These are phyloP conservation scores for Metschnikowia picachoensis DNA, from an alignment of 805 yeast genomes.

Conservation along the genomic window DNA sequence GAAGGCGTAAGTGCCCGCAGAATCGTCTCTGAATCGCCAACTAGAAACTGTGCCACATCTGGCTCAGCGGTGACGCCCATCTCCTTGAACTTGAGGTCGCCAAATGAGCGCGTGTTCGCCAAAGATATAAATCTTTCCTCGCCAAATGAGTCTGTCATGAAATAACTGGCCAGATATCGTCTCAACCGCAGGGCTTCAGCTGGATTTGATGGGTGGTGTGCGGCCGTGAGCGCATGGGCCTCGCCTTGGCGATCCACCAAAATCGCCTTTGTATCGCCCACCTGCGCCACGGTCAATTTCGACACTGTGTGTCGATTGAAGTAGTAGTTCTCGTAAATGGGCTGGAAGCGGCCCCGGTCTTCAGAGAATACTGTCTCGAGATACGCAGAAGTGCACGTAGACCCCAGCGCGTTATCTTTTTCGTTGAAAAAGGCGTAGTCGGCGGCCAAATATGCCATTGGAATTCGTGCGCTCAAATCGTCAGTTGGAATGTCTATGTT, in stretches of 20 bases:
- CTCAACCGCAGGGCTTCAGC: constrained; percentile 71
- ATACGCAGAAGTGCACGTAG: constrained; percentile 68
- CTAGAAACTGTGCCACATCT: constrained; percentile 63
- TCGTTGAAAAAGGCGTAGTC: constrained; percentile 56
- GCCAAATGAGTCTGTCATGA: constrained; percentile 88
- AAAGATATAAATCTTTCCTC: constrained; percentile 77
- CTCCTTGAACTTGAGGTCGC: constrained; percentile 76
- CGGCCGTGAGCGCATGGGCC: constrained; percentile 72
- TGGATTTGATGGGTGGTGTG: constrained; percentile 86
- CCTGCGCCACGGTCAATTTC: constrained; percentile 75
- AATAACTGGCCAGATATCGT: constrained; percentile 54
- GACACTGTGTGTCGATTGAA: constrained; percentile 66
- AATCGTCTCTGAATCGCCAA: constrained; percentile 50
- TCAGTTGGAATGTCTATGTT: constrained; percentile 29
- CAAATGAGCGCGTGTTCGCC: constrained; percentile 93
- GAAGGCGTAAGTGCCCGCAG: constrained; percentile 35
- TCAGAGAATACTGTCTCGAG: constrained; percentile 45
- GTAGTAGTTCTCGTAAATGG: constrained; percentile 40
- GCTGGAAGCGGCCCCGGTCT: constrained; percentile 24
- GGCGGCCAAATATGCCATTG: constrained; percentile 59
- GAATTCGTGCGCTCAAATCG: constrained; percentile 58
- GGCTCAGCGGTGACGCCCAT: constrained; percentile 93
- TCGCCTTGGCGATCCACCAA: constrained; percentile 78
- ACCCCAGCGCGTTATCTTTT: constrained; percentile 49
- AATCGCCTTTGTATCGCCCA: constrained; percentile 88